phyloP scores from a whole-genome alignment of 345 rosid genomes.

The Durio zibethinus region DNA sequence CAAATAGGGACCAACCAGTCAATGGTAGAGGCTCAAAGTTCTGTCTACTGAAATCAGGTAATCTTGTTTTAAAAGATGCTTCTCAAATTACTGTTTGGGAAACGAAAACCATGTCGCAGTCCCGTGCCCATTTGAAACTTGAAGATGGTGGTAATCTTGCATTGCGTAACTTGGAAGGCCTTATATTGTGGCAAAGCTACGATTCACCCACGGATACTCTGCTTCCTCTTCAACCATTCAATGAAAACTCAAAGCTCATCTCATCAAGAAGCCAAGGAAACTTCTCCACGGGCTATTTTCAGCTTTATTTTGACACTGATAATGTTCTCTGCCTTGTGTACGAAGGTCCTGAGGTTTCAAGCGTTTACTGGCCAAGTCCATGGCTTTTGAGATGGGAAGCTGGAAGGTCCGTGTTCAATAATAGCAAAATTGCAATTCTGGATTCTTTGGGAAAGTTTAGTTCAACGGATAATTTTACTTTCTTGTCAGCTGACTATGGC shows the following conservation, averaged over 20 bases:
- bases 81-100: constrained; percentile 25
- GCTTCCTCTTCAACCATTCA: constrained; percentile 30
- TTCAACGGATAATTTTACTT: constrained; percentile 18
- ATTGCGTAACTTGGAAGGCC: not conserved
- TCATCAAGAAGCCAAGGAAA: constrained; percentile 16
- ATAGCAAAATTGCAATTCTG: constrained; percentile 21
- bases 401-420: constrained; percentile 27
- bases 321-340: constrained; percentile 26
- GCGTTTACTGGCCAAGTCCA: constrained; percentile 33
- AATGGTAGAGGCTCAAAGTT: constrained; percentile 21
- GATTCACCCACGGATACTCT: constrained; percentile 38
- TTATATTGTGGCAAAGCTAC: constrained; percentile 33
- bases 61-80: constrained; percentile 26
- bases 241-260: constrained; percentile 13
- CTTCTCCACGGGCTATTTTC: constrained; percentile 28
- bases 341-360: constrained; percentile 19
- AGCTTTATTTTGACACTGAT: constrained; percentile 27
- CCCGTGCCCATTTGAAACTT: constrained; percentile 11
- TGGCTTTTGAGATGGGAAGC: not conserved
- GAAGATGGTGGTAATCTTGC: constrained; percentile 35
- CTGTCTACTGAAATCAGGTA: constrained; percentile 7
- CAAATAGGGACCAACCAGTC: constrained; percentile 27
- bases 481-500: constrained; percentile 28
- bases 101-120: not conserved
- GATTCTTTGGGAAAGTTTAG: constrained; percentile 23